These are phyloP conservation scores for Cladorrhinum sp. DNA, from an alignment of 2,329 filamentous ascomycete genomes.

Conservation along the genomic window DNA sequence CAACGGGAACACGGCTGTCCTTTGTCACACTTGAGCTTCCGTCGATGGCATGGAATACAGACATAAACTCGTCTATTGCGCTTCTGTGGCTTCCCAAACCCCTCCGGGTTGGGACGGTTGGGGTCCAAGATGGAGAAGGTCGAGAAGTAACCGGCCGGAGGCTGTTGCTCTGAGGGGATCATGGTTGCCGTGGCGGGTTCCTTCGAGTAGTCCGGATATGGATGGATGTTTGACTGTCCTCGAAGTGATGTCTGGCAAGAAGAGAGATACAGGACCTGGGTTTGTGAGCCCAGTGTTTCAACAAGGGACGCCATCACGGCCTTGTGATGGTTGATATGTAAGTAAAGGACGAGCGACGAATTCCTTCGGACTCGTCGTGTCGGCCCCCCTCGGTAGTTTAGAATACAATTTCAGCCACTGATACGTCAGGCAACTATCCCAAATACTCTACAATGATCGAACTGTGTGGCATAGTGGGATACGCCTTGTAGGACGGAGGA, in stretches of 20 bases:
- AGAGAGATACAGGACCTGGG: neutral
- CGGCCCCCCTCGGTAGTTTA: neutral
- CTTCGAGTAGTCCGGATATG: constrained; percentile 7
- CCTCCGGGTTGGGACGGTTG: constrained; percentile 21
- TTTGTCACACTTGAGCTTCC: constrained; percentile 32
- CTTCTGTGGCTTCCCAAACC: constrained; percentile 24
- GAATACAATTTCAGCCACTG: neutral
- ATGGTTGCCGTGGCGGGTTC: constrained; percentile 5
- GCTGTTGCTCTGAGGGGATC: constrained; percentile 9
- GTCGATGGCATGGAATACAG: constrained; percentile 30
- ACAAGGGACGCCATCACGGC: constrained; percentile 2
- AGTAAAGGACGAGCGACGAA: neutral
- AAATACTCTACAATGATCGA: neutral
- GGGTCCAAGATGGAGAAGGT: constrained; percentile 31
- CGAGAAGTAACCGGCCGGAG: constrained; percentile 28
- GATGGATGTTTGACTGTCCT: neutral
- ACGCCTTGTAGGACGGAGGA: neutral
- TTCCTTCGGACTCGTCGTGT: neutral
- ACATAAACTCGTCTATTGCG: constrained; percentile 31
- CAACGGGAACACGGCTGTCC: constrained; percentile 29
- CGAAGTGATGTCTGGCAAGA: neutral
- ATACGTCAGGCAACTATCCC: neutral
- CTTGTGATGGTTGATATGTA: neutral
- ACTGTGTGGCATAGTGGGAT: neutral
- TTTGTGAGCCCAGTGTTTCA: neutral